Evolutionary conservation across 768 basidiomycete species (phyloP).

Genomic region (Favolaschia claudopus): DNA sequence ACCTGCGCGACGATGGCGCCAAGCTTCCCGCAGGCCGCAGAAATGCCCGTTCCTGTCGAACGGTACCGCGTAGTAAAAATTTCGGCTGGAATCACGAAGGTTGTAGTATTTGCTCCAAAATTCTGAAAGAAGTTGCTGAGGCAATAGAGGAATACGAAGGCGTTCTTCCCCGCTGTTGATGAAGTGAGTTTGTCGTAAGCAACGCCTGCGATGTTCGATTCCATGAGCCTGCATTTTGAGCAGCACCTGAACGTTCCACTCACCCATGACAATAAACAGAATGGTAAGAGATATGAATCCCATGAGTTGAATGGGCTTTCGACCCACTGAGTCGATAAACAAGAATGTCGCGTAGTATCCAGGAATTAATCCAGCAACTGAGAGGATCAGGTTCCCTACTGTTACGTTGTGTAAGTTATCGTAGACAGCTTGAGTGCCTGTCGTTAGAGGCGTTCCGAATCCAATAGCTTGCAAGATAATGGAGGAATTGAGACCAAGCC

Average conservation of each 20-base stretch:
- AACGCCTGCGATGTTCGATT: slow-evolving; percentile 66
- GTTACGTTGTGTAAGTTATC: slow-evolving; percentile 66
- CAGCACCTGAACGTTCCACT: too few relatives aligned
- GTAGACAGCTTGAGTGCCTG: slow-evolving; percentile 54
- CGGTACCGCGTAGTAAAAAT: slow-evolving; percentile 90
- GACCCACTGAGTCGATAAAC: slow-evolving; percentile 80
- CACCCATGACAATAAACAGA: slow-evolving; percentile 76
- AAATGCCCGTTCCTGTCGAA: slow-evolving; percentile 85
- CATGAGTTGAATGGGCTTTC: slow-evolving; percentile 84
- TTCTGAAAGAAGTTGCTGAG: slow-evolving; percentile 92
- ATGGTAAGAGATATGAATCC: slow-evolving; percentile 74
- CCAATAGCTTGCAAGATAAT: slow-evolving; percentile 80
- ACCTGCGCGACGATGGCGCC: slow-evolving; percentile 72
- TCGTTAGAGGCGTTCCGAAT: slow-evolving; percentile 59
- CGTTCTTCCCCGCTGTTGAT: slow-evolving; percentile 50
- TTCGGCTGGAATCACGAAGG: slow-evolving; percentile 84
- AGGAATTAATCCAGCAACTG: slow-evolving; percentile 79
- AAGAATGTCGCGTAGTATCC: slow-evolving; percentile 74
- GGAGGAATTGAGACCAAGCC: slow-evolving; percentile 84
- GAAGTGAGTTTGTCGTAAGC: slow-evolving; percentile 65
- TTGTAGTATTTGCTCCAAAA: slow-evolving; percentile 84
- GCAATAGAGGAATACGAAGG: slow-evolving; percentile 85
- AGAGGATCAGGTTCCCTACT: too few relatives aligned
- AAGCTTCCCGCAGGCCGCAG: slow-evolving; percentile 83
- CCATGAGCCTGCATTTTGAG: too few relatives aligned